phyloP scores from a whole-genome alignment of 257 asterid species.

The Nicotiana obtusifolia region DNA sequence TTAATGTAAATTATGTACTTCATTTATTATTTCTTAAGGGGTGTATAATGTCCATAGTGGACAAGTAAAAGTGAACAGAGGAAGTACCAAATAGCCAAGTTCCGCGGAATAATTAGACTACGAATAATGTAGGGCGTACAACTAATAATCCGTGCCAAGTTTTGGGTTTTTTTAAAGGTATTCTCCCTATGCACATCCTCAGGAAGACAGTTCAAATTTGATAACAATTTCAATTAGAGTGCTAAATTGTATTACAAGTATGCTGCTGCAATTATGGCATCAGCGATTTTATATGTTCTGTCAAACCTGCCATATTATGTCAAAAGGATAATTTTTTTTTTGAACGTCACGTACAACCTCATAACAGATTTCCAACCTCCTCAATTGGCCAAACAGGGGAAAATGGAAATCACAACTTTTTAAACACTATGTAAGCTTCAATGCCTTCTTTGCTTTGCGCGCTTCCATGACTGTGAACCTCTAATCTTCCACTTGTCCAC shows the following conservation, averaged over 20 bases:
- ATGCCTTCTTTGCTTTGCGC: constrained; percentile 37
- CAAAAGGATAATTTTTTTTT: neutral
- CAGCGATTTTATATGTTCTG: neutral
- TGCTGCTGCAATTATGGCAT: neutral
- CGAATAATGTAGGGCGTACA: no score
- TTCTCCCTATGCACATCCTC: neutral
- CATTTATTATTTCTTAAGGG: no score
- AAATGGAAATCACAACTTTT: neutral
- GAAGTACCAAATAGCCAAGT: no score
- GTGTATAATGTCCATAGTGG: no score
- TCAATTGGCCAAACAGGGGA: neutral
- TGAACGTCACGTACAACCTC: neutral
- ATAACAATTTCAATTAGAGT: neutral
- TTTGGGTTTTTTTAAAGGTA: no score
- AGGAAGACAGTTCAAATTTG: neutral
- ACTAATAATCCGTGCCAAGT: no score
- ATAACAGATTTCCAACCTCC: neutral
- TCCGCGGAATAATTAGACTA: no score
- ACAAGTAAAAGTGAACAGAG: no score
- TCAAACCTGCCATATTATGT: neutral
- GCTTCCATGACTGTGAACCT: constrained; percentile 35
- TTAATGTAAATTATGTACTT: no score
- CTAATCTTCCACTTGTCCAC: constrained; percentile 74
- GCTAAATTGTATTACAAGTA: neutral
- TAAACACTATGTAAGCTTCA: neutral